These are phyloP conservation scores for Rhodotorula glutinis DNA, from an alignment of 1,284 basidiomycete genomes.

Conservation along the genomic window DNA sequence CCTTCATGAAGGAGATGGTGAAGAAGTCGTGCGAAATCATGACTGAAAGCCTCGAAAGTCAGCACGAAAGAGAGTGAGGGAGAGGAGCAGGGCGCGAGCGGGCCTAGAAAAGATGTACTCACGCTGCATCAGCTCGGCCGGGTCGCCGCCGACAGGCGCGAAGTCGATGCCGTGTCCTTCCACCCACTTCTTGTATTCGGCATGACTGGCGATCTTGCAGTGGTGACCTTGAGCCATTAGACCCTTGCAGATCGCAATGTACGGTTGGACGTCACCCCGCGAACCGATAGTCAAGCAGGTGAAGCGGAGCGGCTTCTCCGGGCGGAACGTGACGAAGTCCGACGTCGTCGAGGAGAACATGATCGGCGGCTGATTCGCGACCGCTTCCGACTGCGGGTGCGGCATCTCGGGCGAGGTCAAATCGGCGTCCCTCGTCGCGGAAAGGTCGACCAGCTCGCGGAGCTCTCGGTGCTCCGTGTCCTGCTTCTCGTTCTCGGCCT, in stretches of 20 bases:
- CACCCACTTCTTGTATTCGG: constrained; percentile 92
- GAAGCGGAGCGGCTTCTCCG: constrained; percentile 73
- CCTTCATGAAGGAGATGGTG: constrained; percentile 88
- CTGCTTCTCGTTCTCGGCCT: constrained; percentile 3
- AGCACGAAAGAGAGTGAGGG: neutral
- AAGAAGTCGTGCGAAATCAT: constrained; percentile 97
- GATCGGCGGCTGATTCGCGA: constrained; percentile 52
- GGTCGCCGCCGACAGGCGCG: constrained; percentile 89
- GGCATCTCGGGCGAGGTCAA: constrained; percentile 20
- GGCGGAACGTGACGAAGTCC: constrained; percentile 92
- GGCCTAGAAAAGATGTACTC: no score
- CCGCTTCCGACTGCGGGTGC: constrained; percentile 35
- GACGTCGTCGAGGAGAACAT: constrained; percentile 93
- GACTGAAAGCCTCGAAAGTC: constrained; percentile 47
- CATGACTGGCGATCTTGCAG: constrained; percentile 83
- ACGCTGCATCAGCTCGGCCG: constrained; percentile 70
- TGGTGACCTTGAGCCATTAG: constrained; percentile 83
- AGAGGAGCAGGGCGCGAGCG: constrained; percentile 57
- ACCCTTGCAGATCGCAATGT: constrained; percentile 90
- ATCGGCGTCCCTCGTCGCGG: constrained; percentile 6
- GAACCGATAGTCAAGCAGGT: constrained; percentile 94
- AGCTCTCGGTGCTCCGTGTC: constrained; percentile 29
- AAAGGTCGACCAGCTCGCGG: constrained; percentile 29
- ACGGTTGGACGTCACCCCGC: constrained; percentile 51
- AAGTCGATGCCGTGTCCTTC: constrained; percentile 87